Evolutionary conservation across 2,329 filamentous ascomycete genomes (phyloP).

Genomic region (Paraphaeosphaeria sporulosa): DNA sequence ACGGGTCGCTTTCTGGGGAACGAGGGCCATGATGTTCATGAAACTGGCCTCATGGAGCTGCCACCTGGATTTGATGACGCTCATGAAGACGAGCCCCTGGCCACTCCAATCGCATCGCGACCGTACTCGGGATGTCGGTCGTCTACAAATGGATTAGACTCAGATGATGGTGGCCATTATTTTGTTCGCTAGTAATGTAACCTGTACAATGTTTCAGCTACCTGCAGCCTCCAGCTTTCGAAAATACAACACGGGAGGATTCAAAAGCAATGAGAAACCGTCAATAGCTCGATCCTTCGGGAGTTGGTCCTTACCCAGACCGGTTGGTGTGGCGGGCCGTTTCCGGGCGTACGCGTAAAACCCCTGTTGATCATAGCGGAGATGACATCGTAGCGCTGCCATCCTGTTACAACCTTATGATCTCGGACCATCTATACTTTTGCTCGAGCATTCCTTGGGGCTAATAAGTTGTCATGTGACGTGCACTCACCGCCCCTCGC

Average conservation of each 20-base stretch:
- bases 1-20: too few relatives aligned
- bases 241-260: background rate
- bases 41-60: too few relatives aligned
- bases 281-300: background rate
- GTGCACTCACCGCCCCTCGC: background rate
- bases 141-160: background rate
- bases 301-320: background rate
- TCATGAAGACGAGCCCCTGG: background rate
- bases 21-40: too few relatives aligned
- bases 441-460: background rate
- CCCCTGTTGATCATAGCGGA: background rate
- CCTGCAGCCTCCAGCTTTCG: background rate
- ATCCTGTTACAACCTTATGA: background rate
- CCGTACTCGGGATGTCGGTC: background rate
- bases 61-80: background rate
- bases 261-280: background rate
- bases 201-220: background rate
- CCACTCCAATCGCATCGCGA: background rate
- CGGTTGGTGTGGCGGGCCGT: slow-evolving; percentile 1
- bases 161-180: background rate
- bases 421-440: background rate
- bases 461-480: background rate
- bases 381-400: background rate
- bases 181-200: background rate
- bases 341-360: background rate